Percentiles rank a stretch among this genome's conserved stretches.
phyloP scores from a whole-genome alignment of 2,329 filamentous ascomycete species.

The Talaromyces atroroseus region DNA sequence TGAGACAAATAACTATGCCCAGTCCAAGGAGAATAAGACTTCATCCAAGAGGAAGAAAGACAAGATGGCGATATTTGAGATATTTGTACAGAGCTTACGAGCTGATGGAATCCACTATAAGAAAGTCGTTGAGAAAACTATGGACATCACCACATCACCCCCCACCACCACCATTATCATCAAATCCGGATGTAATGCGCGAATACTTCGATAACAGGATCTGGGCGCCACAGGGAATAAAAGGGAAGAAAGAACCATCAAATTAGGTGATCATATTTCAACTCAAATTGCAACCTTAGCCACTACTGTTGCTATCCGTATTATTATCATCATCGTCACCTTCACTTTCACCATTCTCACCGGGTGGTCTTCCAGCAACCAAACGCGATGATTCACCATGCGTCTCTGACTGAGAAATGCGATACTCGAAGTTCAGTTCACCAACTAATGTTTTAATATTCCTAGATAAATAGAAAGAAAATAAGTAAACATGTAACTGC shows the following conservation, averaged over 20 bases:
- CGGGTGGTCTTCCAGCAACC: neutral
- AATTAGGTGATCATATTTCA: neutral
- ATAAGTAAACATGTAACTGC: constrained; percentile 9
- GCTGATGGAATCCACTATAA: too few relatives aligned
- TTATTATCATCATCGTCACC: neutral
- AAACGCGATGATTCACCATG: neutral
- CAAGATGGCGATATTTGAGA: too few relatives aligned
- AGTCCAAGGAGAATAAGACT: too few relatives aligned
- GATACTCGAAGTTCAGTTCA: constrained; percentile 68
- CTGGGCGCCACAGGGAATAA: neutral
- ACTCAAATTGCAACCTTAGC: neutral
- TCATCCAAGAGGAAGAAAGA: too few relatives aligned
- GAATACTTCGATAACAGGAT: too few relatives aligned
- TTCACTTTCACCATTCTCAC: neutral
- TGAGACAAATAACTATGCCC: too few relatives aligned
- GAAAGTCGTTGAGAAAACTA: too few relatives aligned
- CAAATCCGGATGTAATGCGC: neutral
- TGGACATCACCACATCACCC: too few relatives aligned
- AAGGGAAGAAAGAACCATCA: neutral
- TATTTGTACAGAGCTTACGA: too few relatives aligned
- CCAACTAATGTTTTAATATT: constrained; percentile 63
- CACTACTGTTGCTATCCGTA: neutral
- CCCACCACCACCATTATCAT: neutral
- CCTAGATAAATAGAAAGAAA: constrained; percentile 19
- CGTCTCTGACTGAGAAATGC: constrained; percentile 30